Conservation (phyloP, 371 early-diverging fungal genomes). For the Mucor saturninus region DNA sequence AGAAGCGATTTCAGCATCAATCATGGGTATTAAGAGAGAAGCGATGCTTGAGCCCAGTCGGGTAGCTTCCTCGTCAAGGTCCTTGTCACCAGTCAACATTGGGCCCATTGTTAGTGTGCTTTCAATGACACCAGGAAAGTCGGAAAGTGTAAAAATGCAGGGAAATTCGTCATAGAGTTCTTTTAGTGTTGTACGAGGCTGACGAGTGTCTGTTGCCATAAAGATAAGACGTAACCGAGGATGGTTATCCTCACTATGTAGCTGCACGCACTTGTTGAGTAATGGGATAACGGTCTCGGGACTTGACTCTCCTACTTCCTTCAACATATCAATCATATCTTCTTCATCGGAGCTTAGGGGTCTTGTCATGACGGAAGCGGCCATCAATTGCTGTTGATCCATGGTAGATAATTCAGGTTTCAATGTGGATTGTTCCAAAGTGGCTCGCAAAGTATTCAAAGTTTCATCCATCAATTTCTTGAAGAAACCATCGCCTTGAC, state of each 20-base stretch:
- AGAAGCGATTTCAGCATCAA: slow-evolving; percentile 55
- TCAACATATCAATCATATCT: not conserved
- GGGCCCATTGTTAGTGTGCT: slow-evolving; percentile 26
- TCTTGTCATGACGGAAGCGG: not conserved
- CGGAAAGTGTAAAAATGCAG: slow-evolving; percentile 58
- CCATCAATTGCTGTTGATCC: not conserved
- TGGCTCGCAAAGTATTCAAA: slow-evolving; percentile 28
- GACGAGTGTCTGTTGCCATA: slow-evolving; percentile 61
- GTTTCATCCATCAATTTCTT: slow-evolving; percentile 34
- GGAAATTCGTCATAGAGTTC: slow-evolving; percentile 50
- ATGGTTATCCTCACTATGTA: slow-evolving; percentile 18
- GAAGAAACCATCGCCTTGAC: slow-evolving; percentile 57
- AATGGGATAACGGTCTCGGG: not conserved
- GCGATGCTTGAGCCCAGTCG: slow-evolving; percentile 15
- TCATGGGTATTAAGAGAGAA: slow-evolving; percentile 41
- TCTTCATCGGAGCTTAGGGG: slow-evolving; percentile 2
- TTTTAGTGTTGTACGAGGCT: slow-evolving; percentile 48
- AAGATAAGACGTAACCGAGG: slow-evolving; percentile 50
- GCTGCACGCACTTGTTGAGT: slow-evolving; percentile 18
- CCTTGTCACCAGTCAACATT: slow-evolving; percentile 24
- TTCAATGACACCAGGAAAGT: slow-evolving; percentile 47
- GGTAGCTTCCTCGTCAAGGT: slow-evolving; percentile 17
- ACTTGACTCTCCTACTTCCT: not conserved
- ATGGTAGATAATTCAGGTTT: not conserved
- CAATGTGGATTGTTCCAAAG: slow-evolving; percentile 24